These are phyloP conservation scores for Trichomonas tenax DNA, from an alignment of 208 protist species.

Conservation along the genomic window DNA sequence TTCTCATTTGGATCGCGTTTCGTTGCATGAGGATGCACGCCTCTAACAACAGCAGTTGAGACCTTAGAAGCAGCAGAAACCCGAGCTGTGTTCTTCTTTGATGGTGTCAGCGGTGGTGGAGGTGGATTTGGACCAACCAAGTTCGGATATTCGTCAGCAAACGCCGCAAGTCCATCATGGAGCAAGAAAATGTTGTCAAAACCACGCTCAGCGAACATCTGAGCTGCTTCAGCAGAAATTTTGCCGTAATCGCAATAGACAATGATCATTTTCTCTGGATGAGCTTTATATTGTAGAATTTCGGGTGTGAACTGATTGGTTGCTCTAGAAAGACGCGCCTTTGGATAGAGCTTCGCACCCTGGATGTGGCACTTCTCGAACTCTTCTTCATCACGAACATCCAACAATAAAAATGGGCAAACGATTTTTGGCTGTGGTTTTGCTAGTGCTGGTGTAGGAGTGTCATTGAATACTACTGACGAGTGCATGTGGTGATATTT, in stretches of 20 bases:
- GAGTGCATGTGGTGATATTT: conserved; percentile 18
- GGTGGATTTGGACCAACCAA: neutral
- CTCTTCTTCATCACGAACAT: conserved; percentile 15
- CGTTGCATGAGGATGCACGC: neutral
- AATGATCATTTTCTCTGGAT: conserved; percentile 16
- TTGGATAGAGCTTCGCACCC: neutral
- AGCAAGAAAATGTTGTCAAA: conserved; percentile 15
- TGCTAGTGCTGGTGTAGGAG: neutral
- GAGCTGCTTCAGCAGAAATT: neutral
- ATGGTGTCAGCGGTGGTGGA: neutral
- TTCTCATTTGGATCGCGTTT: neutral
- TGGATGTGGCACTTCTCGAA: conserved; percentile 9
- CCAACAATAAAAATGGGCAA: conserved; percentile 6
- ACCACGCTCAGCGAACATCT: neutral
- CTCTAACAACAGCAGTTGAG: neutral
- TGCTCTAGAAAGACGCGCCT: neutral
- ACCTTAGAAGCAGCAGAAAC: neutral
- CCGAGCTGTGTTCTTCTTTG: neutral
- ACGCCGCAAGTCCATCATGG: neutral
- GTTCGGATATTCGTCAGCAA: neutral
- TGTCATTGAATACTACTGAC: neutral
- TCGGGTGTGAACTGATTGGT: neutral
- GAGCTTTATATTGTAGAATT: neutral
- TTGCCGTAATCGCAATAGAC: neutral
- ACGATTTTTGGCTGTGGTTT: neutral